Evolutionary conservation across 1,139 yeast species (phyloP), one percentile per base, ranked within the genome.

Genomic region (Pneumocystis canis): DNA sequence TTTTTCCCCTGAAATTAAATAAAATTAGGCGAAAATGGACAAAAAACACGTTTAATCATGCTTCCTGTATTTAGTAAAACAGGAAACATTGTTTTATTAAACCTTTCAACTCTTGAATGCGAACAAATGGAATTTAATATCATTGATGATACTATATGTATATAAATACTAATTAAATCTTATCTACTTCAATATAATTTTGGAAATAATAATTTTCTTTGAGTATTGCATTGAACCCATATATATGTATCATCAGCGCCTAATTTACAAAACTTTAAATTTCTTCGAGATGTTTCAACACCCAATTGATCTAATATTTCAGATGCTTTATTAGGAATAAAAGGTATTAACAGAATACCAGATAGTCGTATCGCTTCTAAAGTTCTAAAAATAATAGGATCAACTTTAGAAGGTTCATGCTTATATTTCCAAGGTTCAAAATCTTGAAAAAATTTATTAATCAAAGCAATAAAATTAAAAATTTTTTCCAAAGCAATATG

Each of bases 41-140:
- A 73, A 18, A 68, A 71, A 1, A 81, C 84, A 9, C 75, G 83
- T 58, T 68, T 87, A 33, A 74, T 92, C n/a, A 75, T 85, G 5
- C 76, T 94, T 4, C 97, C 98, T 0, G 76, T 77, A 60, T 92
- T 89, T 71, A 74, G 78, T 59, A 74, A 76, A 20, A 80, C 90
- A 0, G 90, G 90, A 0, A 79, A 85, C 69, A 67, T 88, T 33
- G 90, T 87, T 0, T 69, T 89, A 41, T 71, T 90, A 60, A 86
- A 90, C 71, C 73, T 83, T 18, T 76, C 76, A 14, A 80, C 85
- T 0, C 73, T 86, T 58, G 81, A 80, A 53, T 76, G 83, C 37
- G 82, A 82, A 66, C 72, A 78, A 1, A 73, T 84, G 1, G 35
- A 60, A 35, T 67, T 68, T 32, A n/a, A 30, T 16, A n/a, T n/a